phyloP scores from a whole-genome alignment of 148 eudicot genomes.

The Vaccinium darrowii region DNA sequence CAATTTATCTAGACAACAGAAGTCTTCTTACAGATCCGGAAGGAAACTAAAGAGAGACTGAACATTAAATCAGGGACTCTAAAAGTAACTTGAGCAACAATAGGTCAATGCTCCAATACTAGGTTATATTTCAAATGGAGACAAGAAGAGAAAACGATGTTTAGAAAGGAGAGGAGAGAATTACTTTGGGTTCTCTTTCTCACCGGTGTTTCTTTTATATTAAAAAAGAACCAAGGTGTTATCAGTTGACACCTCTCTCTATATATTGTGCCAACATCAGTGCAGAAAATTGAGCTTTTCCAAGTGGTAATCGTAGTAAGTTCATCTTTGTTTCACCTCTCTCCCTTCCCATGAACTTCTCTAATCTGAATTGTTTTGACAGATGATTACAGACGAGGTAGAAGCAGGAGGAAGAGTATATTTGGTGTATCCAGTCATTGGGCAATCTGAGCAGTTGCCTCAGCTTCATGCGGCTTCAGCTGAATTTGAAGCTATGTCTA shows the following conservation, averaged over 20 bases:
- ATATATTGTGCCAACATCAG: neutral
- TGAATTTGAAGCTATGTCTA: slow-evolving; percentile 61
- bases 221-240: neutral
- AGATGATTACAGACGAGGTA: slow-evolving; percentile 82
- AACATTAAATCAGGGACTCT: too few species aligned
- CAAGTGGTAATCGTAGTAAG: neutral
- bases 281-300: neutral
- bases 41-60: too few species aligned
- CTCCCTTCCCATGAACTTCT: neutral
- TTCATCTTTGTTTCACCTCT: neutral
- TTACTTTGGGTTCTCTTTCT: neutral
- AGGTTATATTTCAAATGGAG: neutral
- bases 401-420: slow-evolving; percentile 77
- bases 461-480: slow-evolving; percentile 91
- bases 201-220: neutral
- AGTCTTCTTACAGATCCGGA: too few species aligned
- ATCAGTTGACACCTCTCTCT: neutral
- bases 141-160: neutral
- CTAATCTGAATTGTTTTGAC: slow-evolving; percentile 7
- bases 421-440: slow-evolving; percentile 81
- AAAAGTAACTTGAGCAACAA: neutral
- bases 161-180: neutral
- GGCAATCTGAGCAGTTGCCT: slow-evolving; percentile 82
- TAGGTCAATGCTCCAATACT: neutral
- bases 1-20: too few species aligned